These are phyloP conservation scores for Apiotrichum veenhuisii DNA, from an alignment of 1,284 basidiomycete genomes.

Conservation along the genomic window DNA sequence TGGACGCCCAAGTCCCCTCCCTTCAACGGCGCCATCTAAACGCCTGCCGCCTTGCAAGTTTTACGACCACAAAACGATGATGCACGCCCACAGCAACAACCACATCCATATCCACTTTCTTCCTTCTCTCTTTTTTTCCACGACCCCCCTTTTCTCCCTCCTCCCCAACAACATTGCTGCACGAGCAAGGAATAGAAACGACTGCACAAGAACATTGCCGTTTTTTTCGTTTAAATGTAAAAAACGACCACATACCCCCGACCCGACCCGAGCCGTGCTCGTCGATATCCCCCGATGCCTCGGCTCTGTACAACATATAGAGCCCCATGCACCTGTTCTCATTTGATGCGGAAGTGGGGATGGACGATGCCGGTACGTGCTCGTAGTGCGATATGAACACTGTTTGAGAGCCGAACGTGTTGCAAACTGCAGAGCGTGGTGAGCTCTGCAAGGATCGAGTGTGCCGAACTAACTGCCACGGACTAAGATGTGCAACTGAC, in stretches of 20 bases:
- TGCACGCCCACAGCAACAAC: neutral
- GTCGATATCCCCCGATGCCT: constrained; percentile 2
- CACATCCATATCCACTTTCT: neutral
- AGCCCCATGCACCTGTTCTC: neutral
- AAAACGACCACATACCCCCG: neutral
- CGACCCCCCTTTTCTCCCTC: neutral
- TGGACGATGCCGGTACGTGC: no score
- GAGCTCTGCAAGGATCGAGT: no score
- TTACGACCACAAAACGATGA: constrained; percentile 1
- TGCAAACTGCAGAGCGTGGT: no score
- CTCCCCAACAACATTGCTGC: neutral
- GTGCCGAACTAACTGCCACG: no score
- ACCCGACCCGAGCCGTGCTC: neutral
- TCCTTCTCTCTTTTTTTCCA: neutral
- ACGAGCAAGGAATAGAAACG: neutral
- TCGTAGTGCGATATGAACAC: no score
- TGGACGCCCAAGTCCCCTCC: constrained; percentile 54
- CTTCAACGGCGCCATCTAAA: constrained; percentile 42
- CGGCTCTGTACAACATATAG: neutral
- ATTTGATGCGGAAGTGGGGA: no score
- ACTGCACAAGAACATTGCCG: neutral
- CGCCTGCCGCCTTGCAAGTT: neutral
- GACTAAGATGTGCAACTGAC: no score
- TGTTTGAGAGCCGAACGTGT: no score
- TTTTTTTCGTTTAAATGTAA: neutral